Conservation (phyloP, 2,329 filamentous ascomycete genomes). For the Ramularia collo-cygni region DNA sequence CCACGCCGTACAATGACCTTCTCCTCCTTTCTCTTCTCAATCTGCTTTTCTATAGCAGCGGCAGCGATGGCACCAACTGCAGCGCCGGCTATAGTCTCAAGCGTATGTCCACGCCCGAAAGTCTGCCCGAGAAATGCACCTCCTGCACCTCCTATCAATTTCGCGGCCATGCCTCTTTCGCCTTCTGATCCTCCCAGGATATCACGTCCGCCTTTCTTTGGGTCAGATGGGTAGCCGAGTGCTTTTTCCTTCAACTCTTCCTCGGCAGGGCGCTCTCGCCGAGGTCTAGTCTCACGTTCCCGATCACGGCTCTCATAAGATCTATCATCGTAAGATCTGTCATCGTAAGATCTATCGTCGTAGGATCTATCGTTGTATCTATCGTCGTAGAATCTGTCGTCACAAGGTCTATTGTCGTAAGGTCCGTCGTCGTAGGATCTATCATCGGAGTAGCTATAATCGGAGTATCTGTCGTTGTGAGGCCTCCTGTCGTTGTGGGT, state of each 20-base stretch:
- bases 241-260: slow-evolving; percentile 13
- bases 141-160: slow-evolving; percentile 22
- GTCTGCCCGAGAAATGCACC: slow-evolving; percentile 25
- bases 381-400: slow-evolving; percentile 8
- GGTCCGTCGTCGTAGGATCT: slow-evolving; percentile 11
- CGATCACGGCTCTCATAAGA: slow-evolving; percentile 5
- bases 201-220: slow-evolving; percentile 20
- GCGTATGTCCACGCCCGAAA: slow-evolving; percentile 12
- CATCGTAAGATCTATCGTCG: slow-evolving; percentile 12
- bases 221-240: slow-evolving; percentile 15
- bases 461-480: slow-evolving; percentile 6
- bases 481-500: slow-evolving; percentile 4
- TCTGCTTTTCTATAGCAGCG: slow-evolving; percentile 19
- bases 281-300: slow-evolving; percentile 6
- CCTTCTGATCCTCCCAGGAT: slow-evolving; percentile 20
- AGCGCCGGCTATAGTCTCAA: slow-evolving; percentile 23
- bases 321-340: slow-evolving; percentile 7
- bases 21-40: slow-evolving; percentile 20
- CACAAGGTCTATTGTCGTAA: slow-evolving; percentile 5
- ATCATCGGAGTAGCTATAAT: slow-evolving; percentile 12
- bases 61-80: slow-evolving; percentile 23
- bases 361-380: slow-evolving; percentile 5
- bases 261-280: slow-evolving; percentile 12
- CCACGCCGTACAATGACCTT: slow-evolving; percentile 12
- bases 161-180: slow-evolving; percentile 23